Evolutionary conservation across 768 basidiomycete species (phyloP).

Genomic region (Pholiota molesta): DNA sequence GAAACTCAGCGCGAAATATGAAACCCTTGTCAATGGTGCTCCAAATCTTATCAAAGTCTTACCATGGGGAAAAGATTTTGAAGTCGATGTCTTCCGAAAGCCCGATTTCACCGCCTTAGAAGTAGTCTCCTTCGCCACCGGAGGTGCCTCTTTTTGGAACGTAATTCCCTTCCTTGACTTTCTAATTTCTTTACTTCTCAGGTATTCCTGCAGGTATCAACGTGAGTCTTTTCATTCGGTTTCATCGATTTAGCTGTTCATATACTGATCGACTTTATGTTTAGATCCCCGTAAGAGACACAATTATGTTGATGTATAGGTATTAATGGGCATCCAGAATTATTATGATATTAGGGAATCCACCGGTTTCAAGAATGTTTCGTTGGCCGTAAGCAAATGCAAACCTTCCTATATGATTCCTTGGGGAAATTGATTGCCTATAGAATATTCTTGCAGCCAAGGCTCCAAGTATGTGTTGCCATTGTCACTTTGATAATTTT

Average conservation of each 20-base stretch:
- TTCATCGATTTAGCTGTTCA: slow-evolving; percentile 1
- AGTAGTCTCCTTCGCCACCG: slow-evolving; percentile 81
- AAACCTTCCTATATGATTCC: neutral
- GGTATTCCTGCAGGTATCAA: slow-evolving; percentile 90
- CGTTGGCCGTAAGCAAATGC: slow-evolving; percentile 59
- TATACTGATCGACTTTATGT: slow-evolving; percentile 3
- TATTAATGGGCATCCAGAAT: slow-evolving; percentile 44
- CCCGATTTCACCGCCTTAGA: slow-evolving; percentile 90
- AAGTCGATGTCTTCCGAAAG: slow-evolving; percentile 77
- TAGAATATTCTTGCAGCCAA: slow-evolving; percentile 89
- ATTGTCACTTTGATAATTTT: neutral
- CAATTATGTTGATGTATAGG: neutral
- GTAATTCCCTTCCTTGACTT: neutral
- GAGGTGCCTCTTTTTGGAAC: slow-evolving; percentile 48
- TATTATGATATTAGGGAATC: slow-evolving; percentile 85
- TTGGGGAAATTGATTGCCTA: neutral
- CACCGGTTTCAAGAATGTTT: slow-evolving; percentile 89
- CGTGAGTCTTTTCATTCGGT: slow-evolving; percentile 38
- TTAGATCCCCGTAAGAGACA: slow-evolving; percentile 62
- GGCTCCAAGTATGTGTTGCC: slow-evolving; percentile 61
- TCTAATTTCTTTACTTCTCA: slow-evolving; percentile 25
- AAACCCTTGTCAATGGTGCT: slow-evolving; percentile 73
- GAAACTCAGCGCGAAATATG: slow-evolving; percentile 79
- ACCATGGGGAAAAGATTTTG: slow-evolving; percentile 76
- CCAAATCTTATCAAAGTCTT: slow-evolving; percentile 78